Conservation (phyloP, 2,329 filamentous ascomycete genomes). For the Calonectria fujianensis region DNA sequence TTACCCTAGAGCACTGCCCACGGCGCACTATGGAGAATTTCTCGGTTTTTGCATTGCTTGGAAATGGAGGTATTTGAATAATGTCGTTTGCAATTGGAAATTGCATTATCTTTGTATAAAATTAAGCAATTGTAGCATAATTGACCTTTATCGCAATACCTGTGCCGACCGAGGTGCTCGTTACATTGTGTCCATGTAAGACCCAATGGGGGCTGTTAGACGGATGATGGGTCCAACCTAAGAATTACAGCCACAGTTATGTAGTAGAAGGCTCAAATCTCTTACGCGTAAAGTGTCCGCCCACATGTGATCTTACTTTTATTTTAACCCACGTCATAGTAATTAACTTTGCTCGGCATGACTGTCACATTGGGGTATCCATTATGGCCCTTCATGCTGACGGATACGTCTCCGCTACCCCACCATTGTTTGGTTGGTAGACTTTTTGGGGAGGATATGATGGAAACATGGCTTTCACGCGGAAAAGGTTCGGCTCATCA, state of each 20-base stretch:
- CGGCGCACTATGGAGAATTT: background rate
- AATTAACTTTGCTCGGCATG: background rate
- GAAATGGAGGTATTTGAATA: background rate
- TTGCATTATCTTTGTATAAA: background rate
- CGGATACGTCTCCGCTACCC: background rate
- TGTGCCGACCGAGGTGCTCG: too few species aligned
- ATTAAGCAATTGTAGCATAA: background rate
- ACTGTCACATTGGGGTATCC: background rate
- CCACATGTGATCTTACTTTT: background rate
- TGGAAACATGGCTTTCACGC: background rate
- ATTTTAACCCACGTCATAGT: background rate
- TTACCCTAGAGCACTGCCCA: background rate
- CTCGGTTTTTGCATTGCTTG: background rate
- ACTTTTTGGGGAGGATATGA: background rate
- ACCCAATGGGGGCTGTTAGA: background rate
- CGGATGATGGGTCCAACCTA: rapidly evolving
- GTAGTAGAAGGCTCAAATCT: too few species aligned
- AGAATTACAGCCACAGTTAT: background rate
- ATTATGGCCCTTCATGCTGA: background rate
- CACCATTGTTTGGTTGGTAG: background rate
- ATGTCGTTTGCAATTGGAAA: background rate
- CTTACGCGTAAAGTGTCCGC: too few species aligned
- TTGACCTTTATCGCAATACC: too few species aligned
- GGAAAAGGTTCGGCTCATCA: background rate
- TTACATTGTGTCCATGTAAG: background rate